Percentiles rank a stretch among this genome's conserved stretches.
These are phyloP conservation scores for Torulaspora indica DNA, from an alignment of 805 yeast species.

Conservation along the genomic window DNA sequence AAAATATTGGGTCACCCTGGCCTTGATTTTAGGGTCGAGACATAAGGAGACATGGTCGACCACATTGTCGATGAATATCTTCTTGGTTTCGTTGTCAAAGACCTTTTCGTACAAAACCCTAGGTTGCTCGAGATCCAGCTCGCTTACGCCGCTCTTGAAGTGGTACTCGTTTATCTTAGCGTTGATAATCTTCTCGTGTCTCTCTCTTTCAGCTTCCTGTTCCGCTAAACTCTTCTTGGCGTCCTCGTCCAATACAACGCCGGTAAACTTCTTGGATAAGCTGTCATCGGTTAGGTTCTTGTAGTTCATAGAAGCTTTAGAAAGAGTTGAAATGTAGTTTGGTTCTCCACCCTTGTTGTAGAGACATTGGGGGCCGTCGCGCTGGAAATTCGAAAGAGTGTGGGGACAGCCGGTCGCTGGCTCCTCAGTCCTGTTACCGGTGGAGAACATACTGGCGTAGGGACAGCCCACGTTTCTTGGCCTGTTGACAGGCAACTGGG, in stretches of 20 bases:
- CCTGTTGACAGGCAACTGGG: conserved; percentile 61
- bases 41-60: conserved; percentile 40
- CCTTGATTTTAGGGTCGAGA: conserved; percentile 33
- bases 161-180: conserved; percentile 36
- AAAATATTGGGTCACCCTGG: conserved; percentile 40
- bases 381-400: conserved; percentile 43
- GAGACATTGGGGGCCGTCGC: conserved; percentile 58
- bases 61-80: conserved; percentile 38
- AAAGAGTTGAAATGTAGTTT: conserved; percentile 45
- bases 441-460: conserved; percentile 15
- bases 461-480: conserved; percentile 48
- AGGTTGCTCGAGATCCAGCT: conserved; percentile 46
- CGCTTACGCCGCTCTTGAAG: conserved; percentile 41
- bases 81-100: conserved; percentile 33
- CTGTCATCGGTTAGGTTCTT: conserved; percentile 13
- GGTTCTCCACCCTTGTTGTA: conserved; percentile 48
- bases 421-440: conserved; percentile 2
- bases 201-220: conserved; percentile 30
- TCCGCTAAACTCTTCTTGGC: conserved; percentile 27
- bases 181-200: conserved; percentile 40
- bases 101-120: conserved; percentile 42
- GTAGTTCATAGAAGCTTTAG: conserved; percentile 26
- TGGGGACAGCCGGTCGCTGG: conserved; percentile 25
- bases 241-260: conserved; percentile 33
- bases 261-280: conserved; percentile 31